A percentile compares a stretch with the other conserved stretches of the same genome.
These are phyloP conservation scores for Cordyceps tenuipes DNA, from an alignment of 2,329 filamentous ascomycete genomes.

Conservation along the genomic window DNA sequence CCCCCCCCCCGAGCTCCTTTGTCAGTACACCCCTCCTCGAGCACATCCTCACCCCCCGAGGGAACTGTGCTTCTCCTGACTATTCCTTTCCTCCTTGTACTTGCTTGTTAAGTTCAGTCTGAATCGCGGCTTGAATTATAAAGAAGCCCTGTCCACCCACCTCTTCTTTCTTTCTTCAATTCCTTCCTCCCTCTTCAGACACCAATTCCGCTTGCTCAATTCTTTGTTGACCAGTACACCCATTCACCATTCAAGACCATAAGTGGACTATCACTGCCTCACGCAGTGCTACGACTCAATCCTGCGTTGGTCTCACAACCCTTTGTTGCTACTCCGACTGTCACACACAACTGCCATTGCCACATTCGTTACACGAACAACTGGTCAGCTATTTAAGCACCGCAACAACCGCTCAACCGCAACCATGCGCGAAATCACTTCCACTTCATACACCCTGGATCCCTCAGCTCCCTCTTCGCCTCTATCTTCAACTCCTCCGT, in stretches of 20 bases:
- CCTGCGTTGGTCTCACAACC: not conserved
- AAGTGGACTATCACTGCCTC: not conserved
- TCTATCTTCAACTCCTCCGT: slow-evolving; percentile 5
- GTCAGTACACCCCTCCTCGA: not conserved
- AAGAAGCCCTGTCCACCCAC: slow-evolving; percentile 6
- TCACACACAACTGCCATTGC: not conserved
- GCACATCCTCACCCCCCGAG: not conserved
- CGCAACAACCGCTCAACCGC: not conserved
- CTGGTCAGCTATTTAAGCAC: not conserved
- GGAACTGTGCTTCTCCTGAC: not conserved
- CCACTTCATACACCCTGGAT: not conserved
- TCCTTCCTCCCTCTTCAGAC: not conserved
- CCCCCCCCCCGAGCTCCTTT: not conserved
- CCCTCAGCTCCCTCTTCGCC: slow-evolving; percentile 5
- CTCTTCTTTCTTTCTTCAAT: not conserved
- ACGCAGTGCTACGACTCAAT: not conserved
- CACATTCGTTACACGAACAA: not conserved
- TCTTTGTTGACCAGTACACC: not conserved
- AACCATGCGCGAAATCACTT: not conserved
- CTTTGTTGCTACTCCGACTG: not conserved
- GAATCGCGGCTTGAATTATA: slow-evolving; percentile 9
- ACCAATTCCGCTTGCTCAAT: not conserved
- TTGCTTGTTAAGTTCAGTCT: not conserved
- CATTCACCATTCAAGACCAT: not conserved
- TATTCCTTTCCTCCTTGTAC: slow-evolving; percentile 1